A percentile compares a stretch with the other conserved stretches of the same genome.
phyloP scores from a whole-genome alignment of 768 basidiomycete species.

The Tricholoma bakamatsutake region DNA sequence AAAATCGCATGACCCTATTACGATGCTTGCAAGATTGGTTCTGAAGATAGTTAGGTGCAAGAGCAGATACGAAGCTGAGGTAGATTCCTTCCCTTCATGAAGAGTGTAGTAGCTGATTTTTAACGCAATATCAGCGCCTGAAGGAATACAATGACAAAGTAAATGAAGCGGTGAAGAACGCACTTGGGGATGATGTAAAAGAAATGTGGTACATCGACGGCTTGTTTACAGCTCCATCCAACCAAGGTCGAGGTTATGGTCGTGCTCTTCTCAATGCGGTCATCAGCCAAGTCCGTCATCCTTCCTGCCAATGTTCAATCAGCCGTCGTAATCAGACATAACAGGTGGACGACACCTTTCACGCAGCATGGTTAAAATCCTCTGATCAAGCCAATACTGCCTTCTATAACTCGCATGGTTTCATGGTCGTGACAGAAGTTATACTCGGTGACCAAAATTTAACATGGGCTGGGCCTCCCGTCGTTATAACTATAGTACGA shows the following conservation, averaged over 20 bases:
- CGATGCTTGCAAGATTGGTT: not conserved
- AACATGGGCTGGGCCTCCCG: constrained; percentile 22
- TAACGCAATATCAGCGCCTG: constrained; percentile 11
- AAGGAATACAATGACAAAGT: constrained; percentile 17
- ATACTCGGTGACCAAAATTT: constrained; percentile 25
- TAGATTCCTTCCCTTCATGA: not conserved
- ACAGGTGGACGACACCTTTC: constrained; percentile 24
- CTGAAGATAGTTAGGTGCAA: not conserved
- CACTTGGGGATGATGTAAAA: constrained; percentile 18
- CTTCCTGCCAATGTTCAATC: not conserved
- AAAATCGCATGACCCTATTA: not conserved
- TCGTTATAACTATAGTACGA: constrained; percentile 24
- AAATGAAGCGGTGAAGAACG: constrained; percentile 14
- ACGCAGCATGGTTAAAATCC: constrained; percentile 24
- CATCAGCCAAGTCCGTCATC: constrained; percentile 16
- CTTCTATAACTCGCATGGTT: constrained; percentile 22
- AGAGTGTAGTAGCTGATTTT: not conserved
- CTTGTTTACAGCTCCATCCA: constrained; percentile 21
- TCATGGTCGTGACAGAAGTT: constrained; percentile 16
- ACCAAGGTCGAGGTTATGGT: constrained; percentile 26
- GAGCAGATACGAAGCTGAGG: not conserved
- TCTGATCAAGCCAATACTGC: constrained; percentile 16
- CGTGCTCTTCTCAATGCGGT: constrained; percentile 22
- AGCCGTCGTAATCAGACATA: not conserved
- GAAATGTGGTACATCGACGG: constrained; percentile 25